Evolutionary conservation across 495 filamentous ascomycete genomes (phyloP), one percentile per base, ranked within the genome.

Genomic region (Lasiosphaeria ovina): DNA sequence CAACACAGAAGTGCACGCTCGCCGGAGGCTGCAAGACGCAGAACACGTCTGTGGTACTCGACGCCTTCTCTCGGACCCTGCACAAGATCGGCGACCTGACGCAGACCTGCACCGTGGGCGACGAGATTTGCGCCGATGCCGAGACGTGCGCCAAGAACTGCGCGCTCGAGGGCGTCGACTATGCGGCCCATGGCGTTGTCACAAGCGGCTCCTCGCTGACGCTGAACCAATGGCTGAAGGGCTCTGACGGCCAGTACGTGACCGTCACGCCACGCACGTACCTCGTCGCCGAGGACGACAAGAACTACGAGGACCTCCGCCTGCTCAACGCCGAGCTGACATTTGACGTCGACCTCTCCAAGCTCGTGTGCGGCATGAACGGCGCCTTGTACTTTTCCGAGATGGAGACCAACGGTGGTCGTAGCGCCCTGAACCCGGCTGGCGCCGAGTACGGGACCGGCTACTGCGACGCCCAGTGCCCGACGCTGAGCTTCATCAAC

Each of bases 391-490:
- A 91, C 70, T 78, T 90, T 6, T 77, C 82, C 4, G 70, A 82
- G 64, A 90, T 91, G 88, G 80, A 86, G 47, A 69, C 78, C 9
- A 81, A 82, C 51, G 88, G 88, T 67, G 87, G 83, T 24, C 72
- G 80, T 36, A 79, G 77, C 63, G 63, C 76, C 0, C 69, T 74
- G 51, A 91, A 91, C 77, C 80, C 81, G 44, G 88, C 87, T 4
- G 88, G 88, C 45, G 87, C 88, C 49, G 77, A 76, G 52, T 89
- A 88, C 57, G 88, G 88, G n/a, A 89, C 88, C 0, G 88, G 88
- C 0, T 91, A 91, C 70, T 91, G 88, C 63, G 88, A 91, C 70
- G 83, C 87, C 11, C 87, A 90, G 70, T 91, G 88, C 65, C 82
- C 83, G 0, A 76, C 76, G 12, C 67, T 87, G 55, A 85, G 84